Base-by-base conservation (phyloP, 2,329 filamentous ascomycete species). In the Cordyceps sp. region DNA sequence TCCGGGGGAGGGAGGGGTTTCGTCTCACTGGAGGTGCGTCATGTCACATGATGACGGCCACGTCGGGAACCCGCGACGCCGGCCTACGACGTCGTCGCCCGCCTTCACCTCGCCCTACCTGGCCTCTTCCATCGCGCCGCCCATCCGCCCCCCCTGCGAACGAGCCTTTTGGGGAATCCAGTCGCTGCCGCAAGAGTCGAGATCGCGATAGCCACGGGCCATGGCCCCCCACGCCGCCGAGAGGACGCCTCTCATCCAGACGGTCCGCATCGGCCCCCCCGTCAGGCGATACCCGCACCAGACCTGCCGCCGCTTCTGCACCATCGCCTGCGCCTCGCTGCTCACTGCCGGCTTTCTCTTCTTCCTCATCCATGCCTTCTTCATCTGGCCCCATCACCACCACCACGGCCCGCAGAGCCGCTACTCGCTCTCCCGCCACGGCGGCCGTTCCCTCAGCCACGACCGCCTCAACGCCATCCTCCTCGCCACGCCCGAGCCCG, bases 221-320 rank as follows among this genome's bases (percentile, higher is more conserved):
- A 33, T 33, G 32, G 19, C 14, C 14, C 32, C 20, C 17, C 15
- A 14, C 5, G 20, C 21, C 49, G 77, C 21, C 49, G 77, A 83
- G 58, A 61, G 59, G 35, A 79, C 75, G 31, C 78, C 78, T 36
- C 63, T 84, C 43, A 66, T 83, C 38, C 63, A 73, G 44, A 73
- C 68, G 32, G 69, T 81, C 36, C 64, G 48, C 14, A 59, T 76
- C 42, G 61, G 61, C 36, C 51, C 66, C 38, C 58, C 60, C 37
- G 59, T 60, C 43, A 60, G 54, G 39, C 61, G 73, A 42, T 75
- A 75, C 44, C 59, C 59, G 28, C 72, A 78, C 42, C 61, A 67
- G 40, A 66, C 64, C 19, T 49, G 75, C 29, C 73, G 77, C 31
- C 70, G 74, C 36, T 71, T 78, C 50, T 81, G 73, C 48, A 78